Evolutionary conservation across 202 grass and related monocot species (phyloP).

Genomic region (Brachypodium distachyon): DNA sequence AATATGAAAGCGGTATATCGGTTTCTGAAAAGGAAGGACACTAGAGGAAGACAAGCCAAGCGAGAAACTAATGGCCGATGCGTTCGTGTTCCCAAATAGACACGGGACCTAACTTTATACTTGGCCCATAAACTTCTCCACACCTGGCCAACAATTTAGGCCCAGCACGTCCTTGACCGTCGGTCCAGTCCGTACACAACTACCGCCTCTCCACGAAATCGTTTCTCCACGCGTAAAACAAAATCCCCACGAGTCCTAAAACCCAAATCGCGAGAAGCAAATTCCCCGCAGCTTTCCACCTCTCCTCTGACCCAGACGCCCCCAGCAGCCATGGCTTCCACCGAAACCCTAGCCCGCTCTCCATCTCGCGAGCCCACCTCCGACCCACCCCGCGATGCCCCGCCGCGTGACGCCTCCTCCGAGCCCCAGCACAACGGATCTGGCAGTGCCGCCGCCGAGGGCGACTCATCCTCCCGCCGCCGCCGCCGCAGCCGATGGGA

Average conservation of each 20-base stretch:
- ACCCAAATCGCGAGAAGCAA: background rate
- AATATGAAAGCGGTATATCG: no score
- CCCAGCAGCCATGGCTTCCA: constrained; percentile 30
- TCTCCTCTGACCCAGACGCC: background rate
- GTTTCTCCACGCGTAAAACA: background rate
- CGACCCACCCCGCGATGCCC: constrained; percentile 19
- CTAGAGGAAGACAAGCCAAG: no score
- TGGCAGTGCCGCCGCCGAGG: constrained; percentile 7
- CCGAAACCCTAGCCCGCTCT: constrained; percentile 54
- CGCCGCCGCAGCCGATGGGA: constrained; percentile 93
- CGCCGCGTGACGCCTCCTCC: constrained; percentile 7
- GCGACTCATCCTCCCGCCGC: constrained; percentile 43
- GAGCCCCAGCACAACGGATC: constrained; percentile 35
- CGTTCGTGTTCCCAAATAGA: no score
- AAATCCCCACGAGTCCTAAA: background rate
- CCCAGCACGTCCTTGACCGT: background rate
- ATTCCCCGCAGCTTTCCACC: background rate
- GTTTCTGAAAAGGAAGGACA: no score
- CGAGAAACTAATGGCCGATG: no score
- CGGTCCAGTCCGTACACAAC: background rate
- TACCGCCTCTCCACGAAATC: background rate
- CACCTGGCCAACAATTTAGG: no score
- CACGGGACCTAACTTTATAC: no score
- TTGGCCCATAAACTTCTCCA: no score
- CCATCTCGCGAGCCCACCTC: constrained; percentile 24